These are phyloP conservation scores for Picea abies DNA, from an alignment of 83 land plant species.

Conservation along the genomic window DNA sequence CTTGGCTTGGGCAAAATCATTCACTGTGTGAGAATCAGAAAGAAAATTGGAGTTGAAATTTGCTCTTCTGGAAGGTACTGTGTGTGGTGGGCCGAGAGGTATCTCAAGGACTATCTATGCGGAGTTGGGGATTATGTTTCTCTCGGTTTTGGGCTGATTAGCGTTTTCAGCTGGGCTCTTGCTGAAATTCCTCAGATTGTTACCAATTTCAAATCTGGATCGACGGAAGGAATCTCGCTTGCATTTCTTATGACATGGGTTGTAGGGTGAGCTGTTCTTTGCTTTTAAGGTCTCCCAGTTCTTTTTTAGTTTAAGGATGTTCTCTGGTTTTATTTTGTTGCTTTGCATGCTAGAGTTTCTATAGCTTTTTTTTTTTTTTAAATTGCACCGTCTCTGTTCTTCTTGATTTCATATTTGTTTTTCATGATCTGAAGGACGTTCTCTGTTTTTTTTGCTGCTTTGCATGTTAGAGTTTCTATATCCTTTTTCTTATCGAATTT, in stretches of 20 bases:
- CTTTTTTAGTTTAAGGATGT: too few relatives aligned
- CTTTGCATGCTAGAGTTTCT: not conserved
- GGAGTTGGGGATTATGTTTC: not conserved
- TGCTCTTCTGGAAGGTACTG: constrained; percentile 3
- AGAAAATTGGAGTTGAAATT: too few relatives aligned
- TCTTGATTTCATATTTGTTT: too few relatives aligned
- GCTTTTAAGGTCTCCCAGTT: not conserved
- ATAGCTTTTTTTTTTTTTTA: not conserved
- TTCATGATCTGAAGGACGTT: not conserved
- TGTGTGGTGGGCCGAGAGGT: not conserved
- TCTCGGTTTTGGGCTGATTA: constrained; percentile 4
- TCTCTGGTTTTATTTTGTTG: too few relatives aligned
- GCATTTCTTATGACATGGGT: constrained; percentile 10
- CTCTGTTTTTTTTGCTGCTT: too few relatives aligned
- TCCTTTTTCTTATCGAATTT: too few relatives aligned
- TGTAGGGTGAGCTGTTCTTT: constrained; percentile 7
- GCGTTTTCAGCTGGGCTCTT: constrained; percentile 5
- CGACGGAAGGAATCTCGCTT: constrained; percentile 6
- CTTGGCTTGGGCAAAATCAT: too few relatives aligned
- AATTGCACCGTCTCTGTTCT: not conserved
- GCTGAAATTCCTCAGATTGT: constrained; percentile 14
- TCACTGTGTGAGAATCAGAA: too few relatives aligned
- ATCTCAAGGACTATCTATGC: constrained; percentile 3
- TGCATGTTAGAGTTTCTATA: not conserved
- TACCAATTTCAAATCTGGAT: not conserved